Base-by-base conservation (phyloP, 2,329 filamentous ascomycete species). In the Penicillium glabrum region DNA sequence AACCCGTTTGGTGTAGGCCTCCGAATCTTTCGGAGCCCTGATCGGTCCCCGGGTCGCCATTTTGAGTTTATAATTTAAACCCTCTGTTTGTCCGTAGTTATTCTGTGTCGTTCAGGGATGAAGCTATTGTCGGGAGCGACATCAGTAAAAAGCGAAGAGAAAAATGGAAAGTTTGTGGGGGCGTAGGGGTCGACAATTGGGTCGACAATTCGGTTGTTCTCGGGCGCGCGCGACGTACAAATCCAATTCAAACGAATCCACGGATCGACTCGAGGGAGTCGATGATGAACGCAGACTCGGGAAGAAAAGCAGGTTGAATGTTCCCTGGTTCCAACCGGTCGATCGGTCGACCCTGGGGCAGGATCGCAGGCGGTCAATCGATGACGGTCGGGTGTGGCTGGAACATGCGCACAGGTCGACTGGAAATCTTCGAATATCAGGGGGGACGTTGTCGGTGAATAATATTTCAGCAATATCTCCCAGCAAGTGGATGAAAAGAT, bases 21-120 rank as follows among this genome's bases (percentile, higher is more conserved):
- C 77, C 21, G 82, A 85, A 78, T 86, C 83, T 69, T 86, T 85
- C 61, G 83, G 64, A 56, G 74, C 64, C 50, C 71, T 63, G 31
- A 67, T 21, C 19, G 39, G 9, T 10, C 19, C 39, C 9, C 10
- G 67, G 41, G 67, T 77, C 41, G 76, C 74, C 69, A 85, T 84
- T 56, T 61, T 14, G 23, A 46, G n/a, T 14, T 10, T 27, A 16
- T 46, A 1, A 3, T 16, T 6, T 11, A 11, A 41, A 23, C 19
- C 10, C 39, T 41, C 11, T 19, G 16, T 27, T 19, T 31, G 3
- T 46, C 16, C 7, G 6, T 5, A 3, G 19, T 46, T n/a, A 26
- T 19, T 48, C 19, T 19, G 21, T 14, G 9, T 35, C 5, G 19
- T 37, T 48, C 21, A 37, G 14, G 46, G 21, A 35, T 48, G 46